Evolutionary conservation across 1,284 basidiomycete species (phyloP).

Genomic region (Phlebopus sp.): DNA sequence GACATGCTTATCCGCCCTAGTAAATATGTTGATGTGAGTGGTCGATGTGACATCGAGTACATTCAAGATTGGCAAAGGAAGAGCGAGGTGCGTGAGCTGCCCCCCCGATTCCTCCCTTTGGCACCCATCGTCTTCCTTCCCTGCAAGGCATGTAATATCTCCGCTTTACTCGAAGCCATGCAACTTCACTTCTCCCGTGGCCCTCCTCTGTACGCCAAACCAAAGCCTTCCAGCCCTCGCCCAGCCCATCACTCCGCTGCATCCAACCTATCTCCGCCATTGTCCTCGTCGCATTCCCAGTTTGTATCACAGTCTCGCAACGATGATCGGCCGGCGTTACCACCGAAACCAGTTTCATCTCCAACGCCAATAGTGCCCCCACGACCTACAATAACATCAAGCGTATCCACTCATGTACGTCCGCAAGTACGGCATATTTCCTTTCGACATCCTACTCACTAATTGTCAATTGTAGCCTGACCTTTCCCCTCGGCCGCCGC

Average conservation of each 20-base stretch:
- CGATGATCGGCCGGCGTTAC: constrained; percentile 41
- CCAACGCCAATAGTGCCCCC: constrained; percentile 15
- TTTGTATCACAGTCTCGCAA: constrained; percentile 15
- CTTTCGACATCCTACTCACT: constrained; percentile 9
- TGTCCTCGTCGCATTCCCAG: constrained; percentile 15
- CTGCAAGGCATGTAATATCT: constrained; percentile 64
- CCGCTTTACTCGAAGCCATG: constrained; percentile 67
- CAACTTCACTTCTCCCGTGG: constrained; percentile 79
- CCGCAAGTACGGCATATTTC: constrained; percentile 19
- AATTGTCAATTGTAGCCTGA: constrained; percentile 25
- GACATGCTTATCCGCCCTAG: constrained; percentile 88
- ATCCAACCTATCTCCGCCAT: constrained; percentile 15
- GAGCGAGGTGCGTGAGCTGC: constrained; percentile 64
- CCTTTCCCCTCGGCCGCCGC: constrained; percentile 37
- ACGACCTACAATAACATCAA: constrained; percentile 13
- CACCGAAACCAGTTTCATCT: constrained; percentile 43
- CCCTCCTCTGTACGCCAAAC: constrained; percentile 91
- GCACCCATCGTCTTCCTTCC: constrained; percentile 12
- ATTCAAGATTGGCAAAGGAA: constrained; percentile 77
- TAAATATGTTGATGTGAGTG: constrained; percentile 80
- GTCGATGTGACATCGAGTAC: constrained; percentile 69
- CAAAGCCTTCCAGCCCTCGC: constrained; percentile 37
- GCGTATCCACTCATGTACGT: constrained; percentile 8
- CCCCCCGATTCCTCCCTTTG: constrained; percentile 17
- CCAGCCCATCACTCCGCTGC: constrained; percentile 22